Conservation (phyloP, 2,329 filamentous ascomycete species). For the Penicillium sp. region DNA sequence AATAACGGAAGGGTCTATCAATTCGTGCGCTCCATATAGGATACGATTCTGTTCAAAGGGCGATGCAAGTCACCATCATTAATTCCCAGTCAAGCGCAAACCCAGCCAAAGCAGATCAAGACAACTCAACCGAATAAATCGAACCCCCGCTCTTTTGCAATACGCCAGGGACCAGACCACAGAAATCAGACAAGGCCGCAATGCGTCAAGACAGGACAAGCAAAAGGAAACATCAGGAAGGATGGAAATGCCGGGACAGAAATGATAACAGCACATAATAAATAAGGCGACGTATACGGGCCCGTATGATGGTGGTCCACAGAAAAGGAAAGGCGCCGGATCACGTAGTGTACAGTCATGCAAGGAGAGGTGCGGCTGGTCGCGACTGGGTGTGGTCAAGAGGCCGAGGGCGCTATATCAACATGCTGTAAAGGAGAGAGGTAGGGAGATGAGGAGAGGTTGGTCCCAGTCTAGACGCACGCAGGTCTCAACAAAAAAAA, state of each 20-base stretch:
- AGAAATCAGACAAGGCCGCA: constrained; percentile 14
- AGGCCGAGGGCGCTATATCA: constrained; percentile 16
- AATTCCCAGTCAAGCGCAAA: constrained; percentile 30
- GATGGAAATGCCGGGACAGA: constrained; percentile 17
- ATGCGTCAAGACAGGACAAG: constrained; percentile 16
- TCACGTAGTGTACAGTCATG: constrained; percentile 38
- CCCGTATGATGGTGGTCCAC: constrained; percentile 15
- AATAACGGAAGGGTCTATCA: constrained; percentile 21
- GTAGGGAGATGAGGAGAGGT: constrained; percentile 20
- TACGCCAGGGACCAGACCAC: constrained; percentile 33
- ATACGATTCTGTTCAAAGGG: constrained; percentile 20
- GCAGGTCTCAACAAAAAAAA: constrained; percentile 26
- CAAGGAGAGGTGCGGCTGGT: constrained; percentile 24
- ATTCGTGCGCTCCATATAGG: constrained; percentile 17
- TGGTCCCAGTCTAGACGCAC: constrained; percentile 23
- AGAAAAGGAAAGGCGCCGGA: constrained; percentile 26
- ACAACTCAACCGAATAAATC: constrained; percentile 31
- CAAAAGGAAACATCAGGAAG: constrained; percentile 16
- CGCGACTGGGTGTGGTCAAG: constrained; percentile 7
- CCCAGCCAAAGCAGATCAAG: constrained; percentile 32
- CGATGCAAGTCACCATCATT: constrained; percentile 21
- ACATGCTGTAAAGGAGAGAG: constrained; percentile 19
- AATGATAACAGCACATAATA: constrained; percentile 15
- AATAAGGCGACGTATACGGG: constrained; percentile 23
- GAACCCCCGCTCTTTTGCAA: constrained; percentile 33